Evolutionary conservation across 2,329 filamentous ascomycete genomes (phyloP).

Genomic region (Biscogniauxia marginata): DNA sequence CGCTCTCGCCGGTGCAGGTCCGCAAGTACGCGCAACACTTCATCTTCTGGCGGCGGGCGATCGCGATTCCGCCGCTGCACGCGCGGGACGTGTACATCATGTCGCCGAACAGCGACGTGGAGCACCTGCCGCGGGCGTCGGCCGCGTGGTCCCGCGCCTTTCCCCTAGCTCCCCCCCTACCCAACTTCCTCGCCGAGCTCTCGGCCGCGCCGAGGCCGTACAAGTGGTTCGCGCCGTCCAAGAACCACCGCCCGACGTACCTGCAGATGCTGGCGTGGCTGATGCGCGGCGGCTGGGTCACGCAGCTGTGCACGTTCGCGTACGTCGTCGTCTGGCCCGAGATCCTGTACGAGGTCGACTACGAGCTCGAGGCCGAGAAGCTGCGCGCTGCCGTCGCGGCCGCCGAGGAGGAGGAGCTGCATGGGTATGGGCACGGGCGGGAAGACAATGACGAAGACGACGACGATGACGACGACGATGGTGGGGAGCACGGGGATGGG

Average conservation of each 20-base stretch:
- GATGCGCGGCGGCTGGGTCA: conserved; percentile 89
- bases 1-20: conserved; percentile 76
- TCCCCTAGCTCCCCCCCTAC: conserved; percentile 76
- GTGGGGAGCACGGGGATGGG: background rate
- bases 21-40: conserved; percentile 88
- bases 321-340: conserved; percentile 83
- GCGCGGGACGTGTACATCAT: conserved; percentile 88
- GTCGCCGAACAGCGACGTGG: conserved; percentile 82
- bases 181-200: conserved; percentile 82
- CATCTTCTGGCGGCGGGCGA: conserved; percentile 92
- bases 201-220: conserved; percentile 80
- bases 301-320: conserved; percentile 85
- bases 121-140: conserved; percentile 67
- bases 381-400: conserved; percentile 37
- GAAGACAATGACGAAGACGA: background rate
- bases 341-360: conserved; percentile 77
- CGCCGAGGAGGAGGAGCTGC: background rate
- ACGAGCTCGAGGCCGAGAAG: conserved; percentile 66
- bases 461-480: background rate
- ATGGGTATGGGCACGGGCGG: background rate
- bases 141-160: conserved; percentile 76
- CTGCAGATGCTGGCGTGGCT: conserved; percentile 92
- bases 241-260: conserved; percentile 83
- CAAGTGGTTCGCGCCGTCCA: conserved; percentile 79
- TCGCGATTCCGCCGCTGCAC: conserved; percentile 87